phyloP scores from a whole-genome alignment of 2,329 filamentous ascomycete species.

The Trichophyton mentagrophytes region DNA sequence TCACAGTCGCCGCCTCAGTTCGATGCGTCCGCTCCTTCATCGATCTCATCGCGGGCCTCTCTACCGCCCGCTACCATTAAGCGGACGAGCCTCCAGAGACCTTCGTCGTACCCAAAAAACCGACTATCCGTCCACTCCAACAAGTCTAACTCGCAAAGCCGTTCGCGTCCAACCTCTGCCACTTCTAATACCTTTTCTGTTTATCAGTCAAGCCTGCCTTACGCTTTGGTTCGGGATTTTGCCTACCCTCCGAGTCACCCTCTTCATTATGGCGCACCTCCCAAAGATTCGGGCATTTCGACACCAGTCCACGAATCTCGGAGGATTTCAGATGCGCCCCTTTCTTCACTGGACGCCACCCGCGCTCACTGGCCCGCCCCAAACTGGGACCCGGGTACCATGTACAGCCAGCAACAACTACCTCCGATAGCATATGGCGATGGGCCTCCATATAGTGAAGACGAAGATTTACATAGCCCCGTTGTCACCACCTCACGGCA shows the following conservation, averaged over 20 bases:
- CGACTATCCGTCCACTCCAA: slow-evolving; percentile 74
- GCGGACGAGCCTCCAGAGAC: slow-evolving; percentile 49
- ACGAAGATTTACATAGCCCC: slow-evolving; percentile 86
- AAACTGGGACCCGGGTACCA: slow-evolving; percentile 35
- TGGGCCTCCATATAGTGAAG: slow-evolving; percentile 86
- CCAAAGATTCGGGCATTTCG: slow-evolving; percentile 64
- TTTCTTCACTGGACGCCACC: slow-evolving; percentile 59
- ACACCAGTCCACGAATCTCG: slow-evolving; percentile 72
- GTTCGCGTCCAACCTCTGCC: slow-evolving; percentile 69
- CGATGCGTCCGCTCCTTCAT: slow-evolving; percentile 18
- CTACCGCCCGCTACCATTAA: slow-evolving; percentile 42
- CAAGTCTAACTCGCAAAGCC: slow-evolving; percentile 44
- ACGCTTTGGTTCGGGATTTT: slow-evolving; percentile 90
- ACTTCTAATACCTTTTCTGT: slow-evolving; percentile 68
- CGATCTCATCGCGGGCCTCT: slow-evolving; percentile 29
- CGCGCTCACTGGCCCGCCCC: slow-evolving; percentile 44
- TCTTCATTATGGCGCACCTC: slow-evolving; percentile 86
- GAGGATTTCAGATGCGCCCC: slow-evolving; percentile 69
- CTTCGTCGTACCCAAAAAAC: slow-evolving; percentile 68
- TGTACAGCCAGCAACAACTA: slow-evolving; percentile 55
- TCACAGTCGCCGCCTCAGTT: slow-evolving; percentile 24
- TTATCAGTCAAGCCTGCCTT: slow-evolving; percentile 73
- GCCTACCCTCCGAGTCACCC: slow-evolving; percentile 74
- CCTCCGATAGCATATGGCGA: slow-evolving; percentile 75
- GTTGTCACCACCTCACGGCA: slow-evolving; percentile 72